These are phyloP conservation scores for Trichosporon coremiiforme DNA, from an alignment of 1,284 basidiomycete species.

Conservation along the genomic window DNA sequence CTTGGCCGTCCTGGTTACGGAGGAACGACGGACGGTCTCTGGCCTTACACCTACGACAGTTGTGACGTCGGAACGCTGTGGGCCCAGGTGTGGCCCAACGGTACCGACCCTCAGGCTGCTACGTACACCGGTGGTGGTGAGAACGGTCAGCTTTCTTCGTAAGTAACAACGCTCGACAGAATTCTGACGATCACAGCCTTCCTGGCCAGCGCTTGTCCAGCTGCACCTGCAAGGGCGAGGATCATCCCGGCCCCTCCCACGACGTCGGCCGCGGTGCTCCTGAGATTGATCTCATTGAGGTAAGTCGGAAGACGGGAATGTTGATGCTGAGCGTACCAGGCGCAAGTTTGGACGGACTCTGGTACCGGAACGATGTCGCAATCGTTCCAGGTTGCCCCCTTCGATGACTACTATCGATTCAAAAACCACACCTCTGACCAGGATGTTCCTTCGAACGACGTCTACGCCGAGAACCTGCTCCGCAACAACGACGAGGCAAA, in stretches of 20 bases:
- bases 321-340: constrained; percentile 19
- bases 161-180: background rate
- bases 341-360: constrained; percentile 39
- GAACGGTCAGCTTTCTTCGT: constrained; percentile 29
- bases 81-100: constrained; percentile 56
- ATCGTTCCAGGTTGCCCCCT: constrained; percentile 59
- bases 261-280: constrained; percentile 58
- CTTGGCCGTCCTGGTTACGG: constrained; percentile 79
- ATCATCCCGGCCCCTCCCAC: constrained; percentile 57
- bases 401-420: constrained; percentile 69
- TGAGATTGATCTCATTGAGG: constrained; percentile 63
- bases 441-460: constrained; percentile 17
- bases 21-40: constrained; percentile 68
- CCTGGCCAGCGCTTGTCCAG: constrained; percentile 62
- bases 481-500: background rate
- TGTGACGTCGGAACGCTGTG: constrained; percentile 82
- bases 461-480: constrained; percentile 3
- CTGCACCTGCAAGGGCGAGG: constrained; percentile 62
- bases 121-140: constrained; percentile 36
- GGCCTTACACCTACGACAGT: constrained; percentile 65
- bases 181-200: constrained; percentile 49
- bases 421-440: constrained; percentile 58
- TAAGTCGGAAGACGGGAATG: constrained; percentile 11
- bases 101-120: constrained; percentile 45
- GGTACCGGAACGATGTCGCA: constrained; percentile 62